Evolutionary conservation across 768 basidiomycete genomes (phyloP).

Genomic region (Tylopilus plumbeoviolaceoides): DNA sequence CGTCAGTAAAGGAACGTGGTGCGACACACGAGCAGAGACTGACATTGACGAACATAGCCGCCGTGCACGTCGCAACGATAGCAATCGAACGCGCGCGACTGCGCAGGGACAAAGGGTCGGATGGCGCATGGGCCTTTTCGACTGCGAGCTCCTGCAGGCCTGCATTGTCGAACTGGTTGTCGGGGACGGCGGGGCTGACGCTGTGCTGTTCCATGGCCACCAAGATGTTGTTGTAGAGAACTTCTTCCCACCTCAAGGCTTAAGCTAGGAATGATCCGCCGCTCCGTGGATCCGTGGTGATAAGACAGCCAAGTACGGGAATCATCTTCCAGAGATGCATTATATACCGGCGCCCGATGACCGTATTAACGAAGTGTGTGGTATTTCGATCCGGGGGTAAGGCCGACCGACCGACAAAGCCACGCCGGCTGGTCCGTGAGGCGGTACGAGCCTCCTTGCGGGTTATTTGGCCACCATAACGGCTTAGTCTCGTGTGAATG

Average conservation of each 20-base stretch:
- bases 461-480: too few species aligned
- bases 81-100: constrained; percentile 24
- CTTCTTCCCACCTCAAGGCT: background rate
- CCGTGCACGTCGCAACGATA: constrained; percentile 37
- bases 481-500: too few species aligned
- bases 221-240: background rate
- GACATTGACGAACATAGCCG: constrained; percentile 37
- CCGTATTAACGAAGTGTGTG: too few species aligned
- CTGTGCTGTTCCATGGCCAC: constrained; percentile 3
- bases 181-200: constrained; percentile 4
- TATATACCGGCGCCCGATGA: too few species aligned
- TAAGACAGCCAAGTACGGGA: background rate
- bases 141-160: background rate
- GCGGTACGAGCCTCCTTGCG: too few species aligned
- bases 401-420: too few species aligned
- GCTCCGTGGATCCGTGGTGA: background rate
- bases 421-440: too few species aligned
- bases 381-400: too few species aligned
- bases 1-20: background rate
- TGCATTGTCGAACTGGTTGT: constrained; percentile 7
- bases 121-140: constrained; percentile 32
- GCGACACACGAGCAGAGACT: background rate
- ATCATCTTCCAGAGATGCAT: too few species aligned
- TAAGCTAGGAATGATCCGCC: background rate
- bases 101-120: constrained; percentile 3